A percentile compares a stretch with the other conserved stretches of the same genome.
Evolutionary conservation across 805 yeast species (phyloP).

Genomic region (Priceomyces melissophilus): DNA sequence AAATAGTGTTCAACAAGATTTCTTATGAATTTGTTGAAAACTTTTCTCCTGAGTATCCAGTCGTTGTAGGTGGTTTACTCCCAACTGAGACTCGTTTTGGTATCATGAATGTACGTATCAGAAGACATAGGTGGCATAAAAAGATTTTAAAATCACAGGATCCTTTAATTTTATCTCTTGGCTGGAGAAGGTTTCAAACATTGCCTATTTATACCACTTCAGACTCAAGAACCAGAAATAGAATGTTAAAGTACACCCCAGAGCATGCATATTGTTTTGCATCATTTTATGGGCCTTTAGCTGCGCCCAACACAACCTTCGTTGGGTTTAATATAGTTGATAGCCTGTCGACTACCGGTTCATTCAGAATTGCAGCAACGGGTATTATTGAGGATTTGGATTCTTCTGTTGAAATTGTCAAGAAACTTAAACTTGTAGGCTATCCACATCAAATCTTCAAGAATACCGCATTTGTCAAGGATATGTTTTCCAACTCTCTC

Average conservation of each 20-base stretch:
- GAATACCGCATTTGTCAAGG: slow-evolving; percentile 95
- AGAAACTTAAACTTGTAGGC: slow-evolving; percentile 92
- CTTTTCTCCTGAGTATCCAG: slow-evolving; percentile 81
- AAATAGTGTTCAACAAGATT: slow-evolving; percentile 72
- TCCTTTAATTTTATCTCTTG: slow-evolving; percentile 88
- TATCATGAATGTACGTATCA: slow-evolving; percentile 84
- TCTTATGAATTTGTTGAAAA: slow-evolving; percentile 90
- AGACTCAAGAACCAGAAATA: slow-evolving; percentile 95
- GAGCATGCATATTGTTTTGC: slow-evolving; percentile 97
- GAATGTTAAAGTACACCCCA: slow-evolving; percentile 97
- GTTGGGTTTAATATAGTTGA: slow-evolving; percentile 92
- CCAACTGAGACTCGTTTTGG: slow-evolving; percentile 93
- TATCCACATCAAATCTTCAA: slow-evolving; percentile 90
- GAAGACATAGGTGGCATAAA: slow-evolving; percentile 99
- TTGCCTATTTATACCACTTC: slow-evolving; percentile 93
- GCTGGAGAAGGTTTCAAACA: slow-evolving; percentile 99
- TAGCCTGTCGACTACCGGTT: slow-evolving; percentile 76
- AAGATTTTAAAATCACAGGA: slow-evolving; percentile 93
- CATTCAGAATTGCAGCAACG: slow-evolving; percentile 93
- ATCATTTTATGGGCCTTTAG: slow-evolving; percentile 94
- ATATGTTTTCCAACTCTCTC: slow-evolving; percentile 87
- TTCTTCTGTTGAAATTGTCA: slow-evolving; percentile 86
- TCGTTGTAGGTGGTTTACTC: slow-evolving; percentile 85
- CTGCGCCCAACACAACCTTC: slow-evolving; percentile 95
- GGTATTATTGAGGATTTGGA: slow-evolving; percentile 95